A percentile compares a stretch with the other conserved stretches of the same genome.
Conservation (phyloP, 1,139 yeast species). For the Scheffersomyces quercinus region DNA sequence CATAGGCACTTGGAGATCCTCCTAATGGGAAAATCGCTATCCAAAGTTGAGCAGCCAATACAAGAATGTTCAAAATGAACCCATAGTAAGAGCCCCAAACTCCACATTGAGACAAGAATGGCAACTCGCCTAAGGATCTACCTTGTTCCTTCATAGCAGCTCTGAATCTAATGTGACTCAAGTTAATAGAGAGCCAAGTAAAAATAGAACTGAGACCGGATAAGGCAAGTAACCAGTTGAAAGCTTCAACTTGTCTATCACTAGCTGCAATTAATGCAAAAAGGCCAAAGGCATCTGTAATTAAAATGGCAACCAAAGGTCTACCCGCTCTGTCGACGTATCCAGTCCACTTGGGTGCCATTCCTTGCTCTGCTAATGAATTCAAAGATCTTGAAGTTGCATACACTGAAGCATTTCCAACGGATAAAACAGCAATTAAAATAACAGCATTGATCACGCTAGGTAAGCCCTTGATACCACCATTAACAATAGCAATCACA, state of each 20-base stretch:
- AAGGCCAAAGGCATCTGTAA: slow-evolving; percentile 53
- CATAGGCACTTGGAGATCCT: slow-evolving; percentile 51
- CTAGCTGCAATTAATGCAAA: slow-evolving; percentile 75
- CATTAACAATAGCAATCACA: slow-evolving; percentile 57
- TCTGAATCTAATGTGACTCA: slow-evolving; percentile 80
- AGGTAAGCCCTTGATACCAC: slow-evolving; percentile 56
- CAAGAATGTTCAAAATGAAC: slow-evolving; percentile 55
- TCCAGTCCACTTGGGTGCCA: slow-evolving; percentile 34
- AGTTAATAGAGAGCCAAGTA: slow-evolving; percentile 79
- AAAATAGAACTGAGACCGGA: slow-evolving; percentile 83
- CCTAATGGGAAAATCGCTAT: slow-evolving; percentile 71
- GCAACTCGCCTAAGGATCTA: slow-evolving; percentile 62
- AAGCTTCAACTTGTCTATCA: slow-evolving; percentile 61
- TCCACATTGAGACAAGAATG: slow-evolving; percentile 72
- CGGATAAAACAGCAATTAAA: slow-evolving; percentile 48
- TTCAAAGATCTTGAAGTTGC: slow-evolving; percentile 34
- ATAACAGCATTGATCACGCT: slow-evolving; percentile 53
- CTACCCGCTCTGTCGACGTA: slow-evolving; percentile 34
- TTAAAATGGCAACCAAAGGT: slow-evolving; percentile 31
- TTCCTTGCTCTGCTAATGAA: slow-evolving; percentile 33
- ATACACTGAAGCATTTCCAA: slow-evolving; percentile 44
- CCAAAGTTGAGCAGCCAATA: slow-evolving; percentile 81
- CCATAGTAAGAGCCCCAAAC: slow-evolving; percentile 70
- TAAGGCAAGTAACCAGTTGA: slow-evolving; percentile 78
- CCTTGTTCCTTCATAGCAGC: slow-evolving; percentile 68